Evolutionary conservation across 2,329 filamentous ascomycete genomes (phyloP).

Genomic region (Paracamarosporium sp.): DNA sequence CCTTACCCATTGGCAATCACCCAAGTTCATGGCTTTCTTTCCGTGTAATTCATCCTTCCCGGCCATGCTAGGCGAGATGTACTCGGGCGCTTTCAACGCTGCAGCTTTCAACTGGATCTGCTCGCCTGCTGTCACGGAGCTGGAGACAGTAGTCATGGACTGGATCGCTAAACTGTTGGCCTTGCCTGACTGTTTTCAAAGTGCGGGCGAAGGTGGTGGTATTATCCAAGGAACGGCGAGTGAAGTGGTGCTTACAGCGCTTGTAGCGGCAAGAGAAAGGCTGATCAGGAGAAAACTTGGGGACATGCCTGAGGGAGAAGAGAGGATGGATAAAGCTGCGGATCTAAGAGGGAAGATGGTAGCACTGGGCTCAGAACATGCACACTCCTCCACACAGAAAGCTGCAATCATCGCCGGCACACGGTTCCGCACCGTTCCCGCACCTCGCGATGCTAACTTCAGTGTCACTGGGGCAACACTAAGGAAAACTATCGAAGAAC

Average conservation of each 20-base stretch:
- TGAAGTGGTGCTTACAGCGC: constrained; percentile 84
- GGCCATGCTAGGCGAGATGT: constrained; percentile 89
- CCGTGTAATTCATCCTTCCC: constrained; percentile 83
- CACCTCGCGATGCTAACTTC: constrained; percentile 68
- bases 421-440: constrained; percentile 75
- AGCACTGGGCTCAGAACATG: constrained; percentile 77
- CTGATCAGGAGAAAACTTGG: constrained; percentile 55
- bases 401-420: constrained; percentile 85
- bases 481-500: constrained; percentile 66
- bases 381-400: constrained; percentile 87
- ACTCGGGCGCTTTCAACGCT: constrained; percentile 84
- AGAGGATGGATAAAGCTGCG: constrained; percentile 65
- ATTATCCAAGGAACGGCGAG: constrained; percentile 94
- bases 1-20: constrained; percentile 92
- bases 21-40: constrained; percentile 95
- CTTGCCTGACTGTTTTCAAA: constrained; percentile 76
- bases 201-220: constrained; percentile 78
- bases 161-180: constrained; percentile 82
- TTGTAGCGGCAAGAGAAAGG: constrained; percentile 82
- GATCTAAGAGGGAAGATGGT: constrained; percentile 75
- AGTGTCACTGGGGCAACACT: constrained; percentile 72
- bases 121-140: constrained; percentile 87
- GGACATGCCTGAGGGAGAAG: constrained; percentile 40
- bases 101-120: constrained; percentile 98
- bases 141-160: constrained; percentile 91